These are phyloP conservation scores for Scutellospora calospora DNA, from an alignment of 371 early-diverging fungal species.

Conservation along the genomic window DNA sequence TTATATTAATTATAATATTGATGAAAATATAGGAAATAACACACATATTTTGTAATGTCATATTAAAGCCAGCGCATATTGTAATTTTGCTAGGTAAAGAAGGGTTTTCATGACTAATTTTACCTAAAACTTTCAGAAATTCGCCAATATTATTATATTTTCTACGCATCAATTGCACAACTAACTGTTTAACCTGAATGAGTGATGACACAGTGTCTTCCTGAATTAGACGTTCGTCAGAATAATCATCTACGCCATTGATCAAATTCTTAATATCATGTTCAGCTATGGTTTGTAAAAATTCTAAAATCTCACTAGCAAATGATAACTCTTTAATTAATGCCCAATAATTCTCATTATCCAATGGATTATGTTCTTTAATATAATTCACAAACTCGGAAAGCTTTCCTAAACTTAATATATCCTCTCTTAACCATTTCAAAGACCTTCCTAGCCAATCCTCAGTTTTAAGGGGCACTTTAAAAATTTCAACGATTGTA, in stretches of 20 bases:
- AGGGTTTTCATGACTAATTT: slow-evolving; percentile 10
- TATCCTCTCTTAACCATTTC: neutral
- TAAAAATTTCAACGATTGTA: neutral
- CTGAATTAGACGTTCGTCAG: slow-evolving; percentile 20
- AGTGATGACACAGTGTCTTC: slow-evolving; percentile 27
- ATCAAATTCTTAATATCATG: slow-evolving; percentile 40
- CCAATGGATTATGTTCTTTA: neutral
- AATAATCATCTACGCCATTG: slow-evolving; percentile 27
- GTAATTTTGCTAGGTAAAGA: slow-evolving; percentile 12
- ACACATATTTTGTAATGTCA: slow-evolving; percentile 31
- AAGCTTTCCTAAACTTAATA: neutral
- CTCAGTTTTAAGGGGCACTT: neutral
- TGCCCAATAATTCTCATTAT: slow-evolving; percentile 11
- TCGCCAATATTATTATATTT: neutral
- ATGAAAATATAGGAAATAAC: neutral
- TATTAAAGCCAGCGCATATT: slow-evolving; percentile 23
- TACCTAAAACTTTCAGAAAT: neutral
- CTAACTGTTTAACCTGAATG: slow-evolving; percentile 31
- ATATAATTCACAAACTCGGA: neutral
- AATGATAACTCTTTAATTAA: slow-evolving; percentile 23
- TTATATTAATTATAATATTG: neutral
- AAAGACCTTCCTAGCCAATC: slow-evolving; percentile 15
- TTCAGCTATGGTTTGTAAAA: neutral
- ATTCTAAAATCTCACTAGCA: slow-evolving; percentile 10
- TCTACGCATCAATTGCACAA: neutral